Evolutionary conservation across 768 basidiomycete genomes (phyloP), one percentile per base, ranked within the genome.

Genomic region (Tulasnella sp.): DNA sequence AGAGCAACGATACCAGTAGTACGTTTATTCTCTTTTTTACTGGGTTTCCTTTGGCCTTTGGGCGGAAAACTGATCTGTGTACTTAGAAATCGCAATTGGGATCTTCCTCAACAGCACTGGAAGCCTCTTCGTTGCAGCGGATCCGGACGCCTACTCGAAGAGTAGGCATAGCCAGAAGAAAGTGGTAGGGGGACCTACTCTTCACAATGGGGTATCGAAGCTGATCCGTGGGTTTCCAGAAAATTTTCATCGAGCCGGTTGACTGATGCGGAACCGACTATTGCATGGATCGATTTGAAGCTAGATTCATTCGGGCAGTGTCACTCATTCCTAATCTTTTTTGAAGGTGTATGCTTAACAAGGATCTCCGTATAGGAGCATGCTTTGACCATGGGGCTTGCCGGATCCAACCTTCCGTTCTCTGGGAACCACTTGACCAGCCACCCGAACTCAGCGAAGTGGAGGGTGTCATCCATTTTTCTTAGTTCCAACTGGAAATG

Each of bases 101-200:
- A 9, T 8, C 49, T n/a, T 49, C 49, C 22, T n/a, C n/a, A 22
- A 8, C 49, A 3, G 0, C n/a, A 22, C n/a, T n/a, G n/a, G 2
- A 7, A 8, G 0, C 9, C 49, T 49, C 49, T 4, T 8, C 49
- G 22, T 49, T 1, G 49, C n/a, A 6, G 4, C 49, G 5, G 49
- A 49, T 49, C 49, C 49, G n/a, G 22, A 49, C 2, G 6, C 22
- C 4, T 49, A 49, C 49, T 49, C 5, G 19, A 49, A 49, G 22
- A 9, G 8, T 0, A 0, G 0, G 6, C 1, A 49, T n/a, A 6
- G n/a, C 5, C 2, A n/a, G 19, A 49, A 0, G 9, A 49, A 6
- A 6, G 49, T n/a, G 49, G 49, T 49, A n/a, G 19, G 49, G n/a
- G 8, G 49, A 3, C n/a, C n/a, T 12, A 0, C 1, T 49, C 5